A percentile compares a stretch with the other conserved stretches of the same genome.
These are phyloP conservation scores for Globisporangium yorkense DNA, from an alignment of 352 stramenopile species.

Conservation along the genomic window DNA sequence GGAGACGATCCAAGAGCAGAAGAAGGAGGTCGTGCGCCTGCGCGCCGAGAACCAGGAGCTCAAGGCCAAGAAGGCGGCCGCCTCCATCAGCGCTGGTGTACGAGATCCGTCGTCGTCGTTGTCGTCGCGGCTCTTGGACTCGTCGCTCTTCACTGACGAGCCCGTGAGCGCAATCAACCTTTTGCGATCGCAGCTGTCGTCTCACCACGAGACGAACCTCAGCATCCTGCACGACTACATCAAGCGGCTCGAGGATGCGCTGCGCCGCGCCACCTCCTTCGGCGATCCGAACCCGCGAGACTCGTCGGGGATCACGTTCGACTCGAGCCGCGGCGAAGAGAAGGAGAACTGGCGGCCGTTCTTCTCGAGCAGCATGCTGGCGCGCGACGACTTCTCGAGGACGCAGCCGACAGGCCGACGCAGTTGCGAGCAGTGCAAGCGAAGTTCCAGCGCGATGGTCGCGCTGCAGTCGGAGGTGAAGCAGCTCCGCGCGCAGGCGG, in stretches of 20 bases:
- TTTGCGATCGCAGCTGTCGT: constrained; percentile 46
- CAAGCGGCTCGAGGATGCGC: constrained; percentile 33
- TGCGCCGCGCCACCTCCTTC: constrained; percentile 13
- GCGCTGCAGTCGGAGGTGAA: constrained; percentile 43
- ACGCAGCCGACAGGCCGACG: constrained; percentile 15
- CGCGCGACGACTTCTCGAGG: constrained; percentile 26
- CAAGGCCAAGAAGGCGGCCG: constrained; percentile 10
- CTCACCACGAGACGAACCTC: constrained; percentile 48
- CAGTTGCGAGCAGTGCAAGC: constrained; percentile 38
- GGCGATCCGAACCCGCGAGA: constrained; percentile 12
- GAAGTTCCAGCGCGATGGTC: constrained; percentile 23
- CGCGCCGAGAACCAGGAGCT: constrained; percentile 46
- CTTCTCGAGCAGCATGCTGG: constrained; percentile 17
- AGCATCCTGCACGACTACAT: constrained; percentile 54
- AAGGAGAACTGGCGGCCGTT: constrained; percentile 21
- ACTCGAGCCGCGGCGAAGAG: constrained; percentile 26
- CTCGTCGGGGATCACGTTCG: constrained; percentile 29
- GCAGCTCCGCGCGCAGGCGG: constrained; percentile 32
- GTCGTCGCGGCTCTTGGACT: neutral
- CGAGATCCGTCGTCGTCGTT: neutral
- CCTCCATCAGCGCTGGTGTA: neutral
- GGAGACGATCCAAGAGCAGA: constrained; percentile 72
- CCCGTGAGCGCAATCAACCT: constrained; percentile 34
- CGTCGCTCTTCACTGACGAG: constrained; percentile 29
- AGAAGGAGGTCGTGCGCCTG: constrained; percentile 59